Percentiles rank a stretch among this genome's conserved stretches.
Evolutionary conservation across 2,329 filamentous ascomycete species (phyloP).

Genomic region (Ophiostoma montium): DNA sequence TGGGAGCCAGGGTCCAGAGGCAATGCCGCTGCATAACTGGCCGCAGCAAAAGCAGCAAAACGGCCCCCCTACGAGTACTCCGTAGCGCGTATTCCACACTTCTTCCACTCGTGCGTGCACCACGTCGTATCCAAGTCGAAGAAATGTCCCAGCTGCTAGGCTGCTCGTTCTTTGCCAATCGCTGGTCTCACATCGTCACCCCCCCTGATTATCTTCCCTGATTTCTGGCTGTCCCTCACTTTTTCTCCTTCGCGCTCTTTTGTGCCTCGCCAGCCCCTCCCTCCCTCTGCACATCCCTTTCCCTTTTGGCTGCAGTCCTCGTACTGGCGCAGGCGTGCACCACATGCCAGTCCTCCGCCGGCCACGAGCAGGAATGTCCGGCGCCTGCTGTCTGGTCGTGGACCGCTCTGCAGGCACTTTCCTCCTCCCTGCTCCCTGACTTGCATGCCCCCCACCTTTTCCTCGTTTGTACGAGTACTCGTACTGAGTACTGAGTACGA

Average conservation of each 20-base stretch:
- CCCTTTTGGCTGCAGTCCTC: too few species aligned
- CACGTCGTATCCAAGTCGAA: background rate
- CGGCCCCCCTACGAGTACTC: too few species aligned
- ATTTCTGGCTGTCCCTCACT: too few species aligned
- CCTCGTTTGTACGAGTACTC: background rate
- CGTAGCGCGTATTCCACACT: background rate
- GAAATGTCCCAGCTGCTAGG: background rate
- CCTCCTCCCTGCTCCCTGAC: background rate
- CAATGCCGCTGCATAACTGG: constrained; percentile 9
- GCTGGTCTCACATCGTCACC: too few species aligned
- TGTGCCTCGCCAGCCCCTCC: too few species aligned
- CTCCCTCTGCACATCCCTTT: background rate
- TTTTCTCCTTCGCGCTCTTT: background rate
- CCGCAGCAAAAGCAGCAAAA: constrained; percentile 3
- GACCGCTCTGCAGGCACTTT: too few species aligned
- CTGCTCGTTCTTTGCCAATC: too few species aligned
- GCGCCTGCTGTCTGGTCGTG: background rate
- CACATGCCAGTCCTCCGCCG: too few species aligned
- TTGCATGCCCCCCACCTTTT: background rate
- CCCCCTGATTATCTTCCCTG: background rate
- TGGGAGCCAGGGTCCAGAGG: background rate
- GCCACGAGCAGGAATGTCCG: background rate
- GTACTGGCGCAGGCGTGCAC: too few species aligned
- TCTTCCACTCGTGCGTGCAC: too few species aligned
- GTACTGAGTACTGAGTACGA: too few species aligned